Conservation (phyloP, 805 yeast genomes). For the Cyberlindnera mississippiensis region DNA sequence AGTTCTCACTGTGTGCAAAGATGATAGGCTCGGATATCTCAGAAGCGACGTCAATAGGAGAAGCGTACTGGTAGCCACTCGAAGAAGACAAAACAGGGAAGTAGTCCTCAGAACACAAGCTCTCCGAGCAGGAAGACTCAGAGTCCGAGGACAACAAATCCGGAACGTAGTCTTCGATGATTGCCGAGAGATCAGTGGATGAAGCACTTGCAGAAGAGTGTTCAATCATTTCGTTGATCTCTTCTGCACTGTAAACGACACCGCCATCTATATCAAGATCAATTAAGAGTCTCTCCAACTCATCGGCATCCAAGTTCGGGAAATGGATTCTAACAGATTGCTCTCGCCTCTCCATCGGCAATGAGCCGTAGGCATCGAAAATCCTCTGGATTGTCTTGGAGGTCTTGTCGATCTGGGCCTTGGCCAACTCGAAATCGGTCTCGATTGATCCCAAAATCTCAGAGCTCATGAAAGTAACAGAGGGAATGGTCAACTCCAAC, state of each 20-base stretch:
- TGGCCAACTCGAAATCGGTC: slow-evolving; percentile 34
- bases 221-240: slow-evolving; percentile 5
- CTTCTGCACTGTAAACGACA: slow-evolving; percentile 39
- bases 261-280: slow-evolving; percentile 63
- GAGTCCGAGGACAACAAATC: slow-evolving; percentile 19
- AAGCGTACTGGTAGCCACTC: slow-evolving; percentile 8
- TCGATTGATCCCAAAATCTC: slow-evolving; percentile 39
- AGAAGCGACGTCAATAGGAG: slow-evolving; percentile 10
- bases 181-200: slow-evolving; percentile 7
- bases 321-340: slow-evolving; percentile 54
- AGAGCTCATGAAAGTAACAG: slow-evolving; percentile 41
- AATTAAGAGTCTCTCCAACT: slow-evolving; percentile 50
- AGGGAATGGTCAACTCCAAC: slow-evolving; percentile 33
- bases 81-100: slow-evolving; percentile 17
- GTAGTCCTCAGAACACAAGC: slow-evolving; percentile 6
- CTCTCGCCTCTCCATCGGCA: slow-evolving; percentile 50
- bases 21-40: slow-evolving; percentile 7
- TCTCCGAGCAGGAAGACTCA: slow-evolving; percentile 10
- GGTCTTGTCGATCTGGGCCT: slow-evolving; percentile 39
- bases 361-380: slow-evolving; percentile 56
- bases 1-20: slow-evolving; percentile 8
- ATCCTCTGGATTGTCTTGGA: slow-evolving; percentile 40
- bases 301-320: slow-evolving; percentile 61
- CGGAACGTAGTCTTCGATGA: slow-evolving; percentile 20
- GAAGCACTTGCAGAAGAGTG: slow-evolving; percentile 4